These are phyloP conservation scores for Porcisia hertigi DNA, from an alignment of 208 protist genomes.

Conservation along the genomic window DNA sequence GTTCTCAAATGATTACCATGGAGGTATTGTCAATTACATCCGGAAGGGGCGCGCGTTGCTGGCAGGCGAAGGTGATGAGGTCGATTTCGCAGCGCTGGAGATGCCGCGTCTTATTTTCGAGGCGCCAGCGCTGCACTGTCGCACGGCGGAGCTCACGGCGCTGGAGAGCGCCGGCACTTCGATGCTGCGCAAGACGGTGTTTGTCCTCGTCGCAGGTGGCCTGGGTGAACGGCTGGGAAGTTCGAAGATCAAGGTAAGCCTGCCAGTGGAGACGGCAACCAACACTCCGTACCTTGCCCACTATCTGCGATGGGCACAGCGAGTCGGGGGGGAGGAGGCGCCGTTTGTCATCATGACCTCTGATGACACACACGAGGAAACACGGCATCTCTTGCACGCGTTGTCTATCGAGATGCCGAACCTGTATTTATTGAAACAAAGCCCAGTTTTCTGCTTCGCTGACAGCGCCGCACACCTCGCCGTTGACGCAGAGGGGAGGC, in stretches of 20 bases:
- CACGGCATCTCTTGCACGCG: constrained; percentile 62
- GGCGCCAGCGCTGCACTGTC: constrained; percentile 47
- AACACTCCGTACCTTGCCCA: constrained; percentile 79
- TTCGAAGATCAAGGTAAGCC: constrained; percentile 85
- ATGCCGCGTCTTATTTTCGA: constrained; percentile 69
- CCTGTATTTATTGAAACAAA: constrained; percentile 88
- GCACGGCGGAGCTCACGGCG: constrained; percentile 34
- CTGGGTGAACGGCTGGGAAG: constrained; percentile 94
- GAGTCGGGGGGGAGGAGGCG: constrained; percentile 37
- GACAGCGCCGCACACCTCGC: constrained; percentile 80
- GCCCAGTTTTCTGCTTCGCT: constrained; percentile 86
- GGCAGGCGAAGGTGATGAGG: constrained; percentile 13
- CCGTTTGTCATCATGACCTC: constrained; percentile 96
- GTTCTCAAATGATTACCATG: constrained; percentile 61
- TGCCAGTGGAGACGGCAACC: constrained; percentile 90
- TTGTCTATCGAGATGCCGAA: constrained; percentile 52
- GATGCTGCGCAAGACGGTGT: constrained; percentile 59
- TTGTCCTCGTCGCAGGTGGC: constrained; percentile 92
- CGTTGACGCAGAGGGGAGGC: constrained; percentile 52
- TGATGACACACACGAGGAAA: constrained; percentile 89
- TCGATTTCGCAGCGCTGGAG: constrained; percentile 44
- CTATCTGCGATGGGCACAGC: constrained; percentile 64
- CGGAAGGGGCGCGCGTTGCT: constrained; percentile 78
- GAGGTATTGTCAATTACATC: constrained; percentile 84
- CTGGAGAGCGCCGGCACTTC: constrained; percentile 49